Conservation (phyloP, 208 protist genomes). For the Leishmania major region DNA sequence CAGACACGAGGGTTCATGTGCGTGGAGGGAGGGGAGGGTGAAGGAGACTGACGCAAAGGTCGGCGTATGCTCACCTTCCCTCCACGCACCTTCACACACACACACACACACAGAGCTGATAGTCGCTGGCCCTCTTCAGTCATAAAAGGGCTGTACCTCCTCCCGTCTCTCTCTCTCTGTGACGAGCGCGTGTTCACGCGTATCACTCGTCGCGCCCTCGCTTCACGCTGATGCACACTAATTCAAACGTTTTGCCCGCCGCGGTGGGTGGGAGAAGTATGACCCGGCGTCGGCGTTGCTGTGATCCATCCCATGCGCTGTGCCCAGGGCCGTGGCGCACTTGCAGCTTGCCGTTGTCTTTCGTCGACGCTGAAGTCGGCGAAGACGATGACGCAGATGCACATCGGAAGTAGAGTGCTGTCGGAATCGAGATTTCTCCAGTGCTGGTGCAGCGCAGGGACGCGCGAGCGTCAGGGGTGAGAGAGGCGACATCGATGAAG, state of each 20-base stretch:
- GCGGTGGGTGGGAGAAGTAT: conserved; percentile 20
- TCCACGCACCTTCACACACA: no score
- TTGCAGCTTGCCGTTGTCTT: not conserved
- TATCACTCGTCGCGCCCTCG: conserved; percentile 10
- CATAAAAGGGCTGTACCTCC: not conserved
- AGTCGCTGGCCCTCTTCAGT: no score
- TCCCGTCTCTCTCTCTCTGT: not conserved
- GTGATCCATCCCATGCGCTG: conserved; percentile 3
- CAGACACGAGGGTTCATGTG: not conserved
- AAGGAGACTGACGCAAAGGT: not conserved
- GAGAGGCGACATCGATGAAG: conserved; percentile 23
- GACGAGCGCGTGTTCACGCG: not conserved
- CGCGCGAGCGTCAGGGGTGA: conserved; percentile 4
- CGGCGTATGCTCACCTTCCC: not conserved
- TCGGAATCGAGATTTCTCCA: conserved; percentile 12
- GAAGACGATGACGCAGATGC: not conserved
- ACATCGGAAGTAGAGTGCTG: conserved; percentile 22
- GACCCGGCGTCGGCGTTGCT: conserved; percentile 26
- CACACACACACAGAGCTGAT: no score
- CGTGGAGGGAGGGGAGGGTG: not conserved
- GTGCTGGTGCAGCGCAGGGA: conserved; percentile 17
- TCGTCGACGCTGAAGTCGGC: not conserved
- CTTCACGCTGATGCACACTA: conserved; percentile 14
- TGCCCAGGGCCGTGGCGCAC: not conserved
- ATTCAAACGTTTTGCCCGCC: conserved; percentile 15